These are phyloP conservation scores for Trichoderma sp. DNA, from an alignment of 2,329 filamentous ascomycete species.

Conservation along the genomic window DNA sequence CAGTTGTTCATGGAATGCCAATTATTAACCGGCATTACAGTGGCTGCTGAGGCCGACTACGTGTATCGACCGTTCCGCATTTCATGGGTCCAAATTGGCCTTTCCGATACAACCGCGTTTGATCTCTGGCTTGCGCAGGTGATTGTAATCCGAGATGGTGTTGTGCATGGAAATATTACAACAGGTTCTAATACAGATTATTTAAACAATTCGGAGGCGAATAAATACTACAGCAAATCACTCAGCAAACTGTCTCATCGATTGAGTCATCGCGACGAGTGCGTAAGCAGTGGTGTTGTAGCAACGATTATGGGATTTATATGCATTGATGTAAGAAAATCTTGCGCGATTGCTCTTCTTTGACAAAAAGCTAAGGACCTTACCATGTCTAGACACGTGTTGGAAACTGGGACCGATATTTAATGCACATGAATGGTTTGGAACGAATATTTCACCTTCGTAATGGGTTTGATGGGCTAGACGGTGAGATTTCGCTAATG, in stretches of 20 bases:
- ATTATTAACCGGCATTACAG: neutral
- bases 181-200: neutral
- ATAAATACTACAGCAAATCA: neutral
- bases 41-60: constrained; percentile 1
- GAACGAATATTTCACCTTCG: constrained; percentile 1
- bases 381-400: neutral
- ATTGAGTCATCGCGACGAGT: neutral
- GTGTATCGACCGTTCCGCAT: constrained; percentile 4
- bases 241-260: neutral
- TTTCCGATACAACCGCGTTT: neutral
- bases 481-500: neutral
- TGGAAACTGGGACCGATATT: neutral
- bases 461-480: neutral
- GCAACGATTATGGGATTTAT: constrained; percentile 9
- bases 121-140: neutral
- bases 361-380: neutral
- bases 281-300: neutral
- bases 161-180: neutral
- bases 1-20: neutral
- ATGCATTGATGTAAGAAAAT: neutral
- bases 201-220: neutral
- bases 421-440: constrained; percentile 3
- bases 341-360: fast-evolving
- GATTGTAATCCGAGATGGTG: neutral
- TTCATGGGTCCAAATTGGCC: neutral